Evolutionary conservation across 345 rosid species (phyloP).

Genomic region (thale cress (Arabidopsis thaliana)): DNA sequence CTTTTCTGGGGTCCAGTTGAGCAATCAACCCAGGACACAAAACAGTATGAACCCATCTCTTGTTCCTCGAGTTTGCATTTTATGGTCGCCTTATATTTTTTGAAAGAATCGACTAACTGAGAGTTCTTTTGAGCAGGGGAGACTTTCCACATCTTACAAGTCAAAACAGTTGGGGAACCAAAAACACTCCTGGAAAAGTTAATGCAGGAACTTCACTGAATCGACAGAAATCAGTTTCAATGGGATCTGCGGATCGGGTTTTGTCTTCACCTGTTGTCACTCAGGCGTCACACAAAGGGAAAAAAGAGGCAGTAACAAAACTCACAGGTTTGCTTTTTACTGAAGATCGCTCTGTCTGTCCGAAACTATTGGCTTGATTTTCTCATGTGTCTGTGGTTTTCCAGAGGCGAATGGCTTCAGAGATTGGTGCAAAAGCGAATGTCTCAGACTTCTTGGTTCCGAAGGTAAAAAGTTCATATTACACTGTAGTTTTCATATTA

Average conservation of each 20-base stretch:
- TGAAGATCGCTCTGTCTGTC: background rate
- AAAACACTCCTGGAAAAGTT: slow-evolving; percentile 63
- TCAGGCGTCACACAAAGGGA: slow-evolving; percentile 64
- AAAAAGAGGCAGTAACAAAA: slow-evolving; percentile 58
- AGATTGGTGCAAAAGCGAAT: slow-evolving; percentile 93
- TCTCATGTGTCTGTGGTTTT: slow-evolving; percentile 35
- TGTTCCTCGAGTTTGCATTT: slow-evolving; percentile 12
- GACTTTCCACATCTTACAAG: slow-evolving; percentile 68
- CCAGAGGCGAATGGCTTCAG: slow-evolving; percentile 95
- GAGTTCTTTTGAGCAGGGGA: slow-evolving; percentile 52
- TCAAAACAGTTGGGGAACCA: slow-evolving; percentile 77
- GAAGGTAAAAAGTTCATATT: slow-evolving; percentile 57
- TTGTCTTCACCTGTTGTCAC: slow-evolving; percentile 60
- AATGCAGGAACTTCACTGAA: slow-evolving; percentile 55
- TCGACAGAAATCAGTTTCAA: slow-evolving; percentile 70
- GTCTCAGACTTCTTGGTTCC: slow-evolving; percentile 83
- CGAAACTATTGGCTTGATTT: background rate
- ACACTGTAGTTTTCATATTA: background rate
- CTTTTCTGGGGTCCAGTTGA: slow-evolving; percentile 96
- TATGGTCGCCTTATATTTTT: background rate
- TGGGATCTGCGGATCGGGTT: slow-evolving; percentile 54
- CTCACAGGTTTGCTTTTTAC: slow-evolving; percentile 62
- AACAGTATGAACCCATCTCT: slow-evolving; percentile 60
- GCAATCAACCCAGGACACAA: slow-evolving; percentile 73
- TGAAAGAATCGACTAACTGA: slow-evolving; percentile 17